phyloP scores from a whole-genome alignment of 192 early-diverging fungal species.

The Coemansia aciculifera region DNA sequence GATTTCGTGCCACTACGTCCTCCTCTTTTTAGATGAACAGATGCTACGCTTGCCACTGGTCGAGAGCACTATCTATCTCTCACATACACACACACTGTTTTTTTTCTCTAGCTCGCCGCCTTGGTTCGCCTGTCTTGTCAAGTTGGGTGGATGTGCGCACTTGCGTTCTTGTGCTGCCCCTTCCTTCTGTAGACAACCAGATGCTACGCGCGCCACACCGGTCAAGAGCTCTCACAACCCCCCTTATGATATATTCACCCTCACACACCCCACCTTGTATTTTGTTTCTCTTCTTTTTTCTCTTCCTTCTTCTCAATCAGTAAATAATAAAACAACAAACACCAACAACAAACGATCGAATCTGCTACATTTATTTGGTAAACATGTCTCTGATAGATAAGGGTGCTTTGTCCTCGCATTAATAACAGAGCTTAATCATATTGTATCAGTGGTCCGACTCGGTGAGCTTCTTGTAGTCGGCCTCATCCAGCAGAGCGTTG shows the following conservation, averaged over 20 bases:
- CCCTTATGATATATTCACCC: neutral
- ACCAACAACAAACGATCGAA: neutral
- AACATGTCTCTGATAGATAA: neutral
- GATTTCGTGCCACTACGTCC: neutral
- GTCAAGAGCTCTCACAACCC: neutral
- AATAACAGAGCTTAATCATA: neutral
- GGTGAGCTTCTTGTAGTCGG: slow-evolving; percentile 64
- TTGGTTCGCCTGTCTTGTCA: neutral
- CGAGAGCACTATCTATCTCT: neutral
- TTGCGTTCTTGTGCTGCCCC: too few species aligned
- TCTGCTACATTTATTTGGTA: neutral
- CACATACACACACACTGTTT: neutral
- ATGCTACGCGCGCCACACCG: neutral
- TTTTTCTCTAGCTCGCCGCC: neutral
- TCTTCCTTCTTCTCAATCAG: neutral
- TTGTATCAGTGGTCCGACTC: slow-evolving; percentile 34
- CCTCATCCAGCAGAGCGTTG: slow-evolving; percentile 69
- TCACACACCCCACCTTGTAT: neutral
- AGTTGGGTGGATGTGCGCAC: too few species aligned
- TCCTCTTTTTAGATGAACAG: neutral
- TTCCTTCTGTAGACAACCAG: neutral
- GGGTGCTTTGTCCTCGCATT: neutral
- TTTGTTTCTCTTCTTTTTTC: neutral
- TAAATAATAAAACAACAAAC: slow-evolving; percentile 2
- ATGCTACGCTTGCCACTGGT: slow-evolving; percentile 1